Percentiles rank a stretch among this genome's conserved stretches.
phyloP scores from a whole-genome alignment of 2,329 filamentous ascomycete species.

The Fusarium tanahbumbuense region DNA sequence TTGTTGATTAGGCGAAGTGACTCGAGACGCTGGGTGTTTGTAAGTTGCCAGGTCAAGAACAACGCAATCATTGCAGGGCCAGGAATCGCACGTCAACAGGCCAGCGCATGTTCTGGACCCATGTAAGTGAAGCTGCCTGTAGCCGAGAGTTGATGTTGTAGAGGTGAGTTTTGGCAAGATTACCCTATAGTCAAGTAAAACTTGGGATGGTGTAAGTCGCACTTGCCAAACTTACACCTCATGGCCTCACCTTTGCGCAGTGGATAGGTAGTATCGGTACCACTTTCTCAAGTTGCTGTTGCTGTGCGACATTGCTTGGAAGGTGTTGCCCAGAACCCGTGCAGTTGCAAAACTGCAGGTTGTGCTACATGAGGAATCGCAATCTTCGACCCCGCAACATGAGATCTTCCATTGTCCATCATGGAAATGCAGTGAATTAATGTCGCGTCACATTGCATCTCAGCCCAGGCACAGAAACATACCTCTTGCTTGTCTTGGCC shows the following conservation, averaged over 20 bases:
- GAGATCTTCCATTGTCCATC: slow-evolving; percentile 21
- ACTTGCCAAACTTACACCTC: slow-evolving; percentile 6
- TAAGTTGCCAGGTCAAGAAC: not conserved
- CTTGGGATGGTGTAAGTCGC: not conserved
- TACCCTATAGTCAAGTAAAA: slow-evolving; percentile 23
- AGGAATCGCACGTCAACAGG: not conserved
- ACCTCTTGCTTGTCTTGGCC: slow-evolving; percentile 16
- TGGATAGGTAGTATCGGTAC: not conserved
- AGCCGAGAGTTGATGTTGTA: not conserved
- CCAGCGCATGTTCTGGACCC: slow-evolving; percentile 4
- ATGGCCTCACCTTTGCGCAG: not conserved
- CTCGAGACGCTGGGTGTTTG: not conserved
- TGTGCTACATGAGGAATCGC: slow-evolving; percentile 22
- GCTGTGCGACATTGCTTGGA: slow-evolving; percentile 17
- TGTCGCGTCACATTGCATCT: slow-evolving; percentile 30
- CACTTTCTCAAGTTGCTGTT: slow-evolving; percentile 8
- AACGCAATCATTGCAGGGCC: not conserved
- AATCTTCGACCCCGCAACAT: slow-evolving; percentile 19
- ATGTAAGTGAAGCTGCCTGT: slow-evolving; percentile 11
- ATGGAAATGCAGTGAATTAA: slow-evolving; percentile 8
- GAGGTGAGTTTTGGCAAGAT: not conserved
- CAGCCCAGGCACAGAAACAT: slow-evolving; percentile 28
- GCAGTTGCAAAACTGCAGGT: slow-evolving; percentile 5
- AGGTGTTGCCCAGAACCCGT: slow-evolving; percentile 4
- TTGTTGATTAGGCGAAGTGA: slow-evolving; percentile 11